These are phyloP conservation scores for Aspergillus neoniger DNA, from an alignment of 2,329 filamentous ascomycete species.

Conservation along the genomic window DNA sequence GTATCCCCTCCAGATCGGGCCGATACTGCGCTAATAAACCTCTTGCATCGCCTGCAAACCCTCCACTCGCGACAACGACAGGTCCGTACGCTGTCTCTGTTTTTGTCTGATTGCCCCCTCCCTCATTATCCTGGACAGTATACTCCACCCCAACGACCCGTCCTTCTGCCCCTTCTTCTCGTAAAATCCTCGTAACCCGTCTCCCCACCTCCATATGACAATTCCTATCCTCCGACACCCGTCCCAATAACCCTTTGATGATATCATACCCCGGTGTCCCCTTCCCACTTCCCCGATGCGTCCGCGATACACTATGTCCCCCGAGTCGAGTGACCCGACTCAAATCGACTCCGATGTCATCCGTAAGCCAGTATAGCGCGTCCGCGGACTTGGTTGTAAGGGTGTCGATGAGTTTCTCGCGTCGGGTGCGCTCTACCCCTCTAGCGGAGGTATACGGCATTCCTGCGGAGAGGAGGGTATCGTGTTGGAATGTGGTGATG, in stretches of 20 bases:
- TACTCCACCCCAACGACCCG: conserved; percentile 58
- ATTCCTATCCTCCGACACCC: conserved; percentile 49
- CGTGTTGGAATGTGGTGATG: conserved; percentile 51
- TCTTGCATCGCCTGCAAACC: conserved; percentile 63
- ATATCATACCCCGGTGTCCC: conserved; percentile 63
- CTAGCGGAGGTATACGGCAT: conserved; percentile 24
- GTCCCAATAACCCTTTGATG: conserved; percentile 55
- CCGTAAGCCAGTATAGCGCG: conserved; percentile 59
- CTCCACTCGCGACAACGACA: conserved; percentile 63
- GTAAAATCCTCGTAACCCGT: conserved; percentile 56
- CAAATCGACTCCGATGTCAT: conserved; percentile 61
- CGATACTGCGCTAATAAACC: conserved; percentile 60
- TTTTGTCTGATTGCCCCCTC: conserved; percentile 31
- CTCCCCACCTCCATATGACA: conserved; percentile 56
- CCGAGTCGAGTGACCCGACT: conserved; percentile 61
- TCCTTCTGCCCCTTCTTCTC: conserved; percentile 25
- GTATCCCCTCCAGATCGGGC: conserved; percentile 60
- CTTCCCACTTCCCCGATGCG: conserved; percentile 57
- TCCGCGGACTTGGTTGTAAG: conserved; percentile 52
- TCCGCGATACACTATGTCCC: conserved; percentile 59
- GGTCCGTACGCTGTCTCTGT: conserved; percentile 49
- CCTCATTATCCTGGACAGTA: conserved; percentile 17
- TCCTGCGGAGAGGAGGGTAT: conserved; percentile 62
- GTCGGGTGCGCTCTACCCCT: conserved; percentile 34
- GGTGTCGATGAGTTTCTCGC: conserved; percentile 50